Percentiles rank a stretch among this genome's conserved stretches.
phyloP scores from a whole-genome alignment of 2,329 filamentous ascomycete species.

The Apiospora sp. region DNA sequence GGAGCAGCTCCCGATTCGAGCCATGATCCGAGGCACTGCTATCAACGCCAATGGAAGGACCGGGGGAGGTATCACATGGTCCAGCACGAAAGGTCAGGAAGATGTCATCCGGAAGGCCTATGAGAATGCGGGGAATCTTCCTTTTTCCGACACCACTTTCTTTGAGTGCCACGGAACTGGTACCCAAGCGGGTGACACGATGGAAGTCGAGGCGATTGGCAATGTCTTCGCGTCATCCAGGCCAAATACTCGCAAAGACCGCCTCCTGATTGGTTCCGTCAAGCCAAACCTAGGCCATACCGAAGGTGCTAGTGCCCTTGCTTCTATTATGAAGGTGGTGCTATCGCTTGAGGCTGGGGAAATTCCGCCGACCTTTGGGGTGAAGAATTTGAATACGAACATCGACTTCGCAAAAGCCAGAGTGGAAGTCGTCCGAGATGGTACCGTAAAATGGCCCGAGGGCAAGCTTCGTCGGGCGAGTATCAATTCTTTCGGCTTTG shows the following conservation, averaged over 20 bases:
- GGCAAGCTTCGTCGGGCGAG: constrained; percentile 32
- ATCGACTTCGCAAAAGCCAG: constrained; percentile 36
- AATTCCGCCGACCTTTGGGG: constrained; percentile 37
- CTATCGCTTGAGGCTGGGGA: constrained; percentile 35
- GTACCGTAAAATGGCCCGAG: constrained; percentile 34
- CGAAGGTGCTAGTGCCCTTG: constrained; percentile 38
- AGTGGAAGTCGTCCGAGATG: constrained; percentile 30
- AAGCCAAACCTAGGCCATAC: constrained; percentile 36
- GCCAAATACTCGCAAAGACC: constrained; percentile 15
- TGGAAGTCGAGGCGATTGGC: constrained; percentile 46
- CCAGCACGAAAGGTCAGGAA: constrained; percentile 33
- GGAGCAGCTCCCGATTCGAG: constrained; percentile 29
- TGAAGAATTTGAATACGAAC: constrained; percentile 36
- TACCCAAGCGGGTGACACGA: constrained; percentile 49
- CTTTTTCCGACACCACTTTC: constrained; percentile 29
- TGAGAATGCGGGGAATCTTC: constrained; percentile 30
- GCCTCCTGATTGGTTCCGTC: constrained; percentile 34
- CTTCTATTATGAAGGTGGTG: constrained; percentile 35
- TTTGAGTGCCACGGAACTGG: constrained; percentile 45
- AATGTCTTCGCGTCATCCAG: constrained; percentile 22
- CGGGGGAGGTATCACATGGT: constrained; percentile 33
- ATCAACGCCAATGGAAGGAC: constrained; percentile 37
- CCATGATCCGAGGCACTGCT: constrained; percentile 33
- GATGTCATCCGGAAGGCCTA: constrained; percentile 36
- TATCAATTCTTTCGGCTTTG: constrained; percentile 47